phyloP scores from a whole-genome alignment of 257 asterid genomes.

The Solanum sitiens region DNA sequence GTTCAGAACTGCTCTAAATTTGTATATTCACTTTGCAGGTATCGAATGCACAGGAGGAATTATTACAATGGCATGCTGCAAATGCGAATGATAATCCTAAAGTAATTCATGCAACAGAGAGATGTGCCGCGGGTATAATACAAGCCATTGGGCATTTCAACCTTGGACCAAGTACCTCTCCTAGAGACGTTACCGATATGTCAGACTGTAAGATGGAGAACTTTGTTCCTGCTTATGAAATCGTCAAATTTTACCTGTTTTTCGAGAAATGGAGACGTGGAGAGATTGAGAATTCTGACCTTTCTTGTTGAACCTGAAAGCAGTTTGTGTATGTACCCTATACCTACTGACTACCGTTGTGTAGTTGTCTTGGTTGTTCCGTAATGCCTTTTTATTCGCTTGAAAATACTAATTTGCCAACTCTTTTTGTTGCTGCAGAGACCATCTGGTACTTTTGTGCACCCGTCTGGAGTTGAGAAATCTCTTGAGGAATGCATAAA shows the following conservation, averaged over 20 bases:
- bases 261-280: slow-evolving; percentile 91
- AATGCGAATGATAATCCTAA: slow-evolving; percentile 76
- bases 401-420: not conserved
- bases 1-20: not conserved
- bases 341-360: not conserved
- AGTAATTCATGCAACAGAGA: slow-evolving; percentile 78
- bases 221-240: slow-evolving; percentile 75
- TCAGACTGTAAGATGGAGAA: slow-evolving; percentile 43
- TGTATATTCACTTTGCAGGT: slow-evolving; percentile 32
- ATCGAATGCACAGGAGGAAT: slow-evolving; percentile 86
- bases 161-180: slow-evolving; percentile 76
- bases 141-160: slow-evolving; percentile 86
- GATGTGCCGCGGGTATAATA: slow-evolving; percentile 95
- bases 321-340: slow-evolving; percentile 48
- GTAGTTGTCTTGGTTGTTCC: not conserved
- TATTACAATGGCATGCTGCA: slow-evolving; percentile 83
- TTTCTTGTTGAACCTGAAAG: slow-evolving; percentile 52
- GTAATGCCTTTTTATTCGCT: not conserved
- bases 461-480: slow-evolving; percentile 72
- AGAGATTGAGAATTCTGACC: slow-evolving; percentile 68
- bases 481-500: slow-evolving; percentile 41
- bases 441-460: slow-evolving; percentile 48
- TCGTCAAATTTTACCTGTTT: slow-evolving; percentile 67
- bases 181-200: slow-evolving; percentile 57
- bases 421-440: slow-evolving; percentile 32